Evolutionary conservation across 192 early-diverging fungal genomes (phyloP).

Genomic region (Phlyctochytrium bullatum): DNA sequence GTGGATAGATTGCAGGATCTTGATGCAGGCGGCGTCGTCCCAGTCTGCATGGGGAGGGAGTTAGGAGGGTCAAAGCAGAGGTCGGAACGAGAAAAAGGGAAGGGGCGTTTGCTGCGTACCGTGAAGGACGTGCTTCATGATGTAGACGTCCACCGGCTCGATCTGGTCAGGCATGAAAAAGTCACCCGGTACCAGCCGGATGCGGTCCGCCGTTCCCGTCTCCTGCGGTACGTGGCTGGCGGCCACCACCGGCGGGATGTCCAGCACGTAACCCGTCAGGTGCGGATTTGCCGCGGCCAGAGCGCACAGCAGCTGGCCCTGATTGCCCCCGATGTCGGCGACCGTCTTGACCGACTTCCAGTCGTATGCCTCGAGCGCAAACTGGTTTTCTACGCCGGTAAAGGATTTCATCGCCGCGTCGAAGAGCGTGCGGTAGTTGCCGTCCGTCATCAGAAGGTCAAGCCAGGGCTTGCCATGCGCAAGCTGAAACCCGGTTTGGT

Average conservation of each 20-base stretch:
- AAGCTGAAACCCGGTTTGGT: not conserved
- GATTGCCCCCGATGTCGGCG: not conserved
- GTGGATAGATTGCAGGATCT: constrained; percentile 2
- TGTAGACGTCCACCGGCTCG: constrained; percentile 2
- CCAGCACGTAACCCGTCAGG: not conserved
- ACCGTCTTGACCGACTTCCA: constrained; percentile 4
- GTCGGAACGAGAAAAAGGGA: not conserved
- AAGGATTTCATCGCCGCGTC: not conserved
- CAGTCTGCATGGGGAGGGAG: not conserved
- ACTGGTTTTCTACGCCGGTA: not conserved
- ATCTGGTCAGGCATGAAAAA: not conserved
- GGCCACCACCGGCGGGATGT: not conserved
- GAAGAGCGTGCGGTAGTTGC: not conserved
- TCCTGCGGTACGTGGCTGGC: not conserved
- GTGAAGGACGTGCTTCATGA: constrained; percentile 2
- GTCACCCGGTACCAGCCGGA: not conserved
- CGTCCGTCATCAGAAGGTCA: not conserved
- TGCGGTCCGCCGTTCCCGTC: not conserved
- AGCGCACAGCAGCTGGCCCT: not conserved
- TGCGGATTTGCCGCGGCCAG: not conserved
- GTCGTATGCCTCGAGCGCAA: not conserved
- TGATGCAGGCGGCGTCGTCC: not conserved
- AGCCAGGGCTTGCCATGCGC: constrained; percentile 2
- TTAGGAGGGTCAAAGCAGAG: not conserved
- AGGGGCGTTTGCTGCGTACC: not conserved